Evolutionary conservation across 148 eudicot species (phyloP), one percentile per base, ranked within the genome.

Genomic region (Rhododendron molle): DNA sequence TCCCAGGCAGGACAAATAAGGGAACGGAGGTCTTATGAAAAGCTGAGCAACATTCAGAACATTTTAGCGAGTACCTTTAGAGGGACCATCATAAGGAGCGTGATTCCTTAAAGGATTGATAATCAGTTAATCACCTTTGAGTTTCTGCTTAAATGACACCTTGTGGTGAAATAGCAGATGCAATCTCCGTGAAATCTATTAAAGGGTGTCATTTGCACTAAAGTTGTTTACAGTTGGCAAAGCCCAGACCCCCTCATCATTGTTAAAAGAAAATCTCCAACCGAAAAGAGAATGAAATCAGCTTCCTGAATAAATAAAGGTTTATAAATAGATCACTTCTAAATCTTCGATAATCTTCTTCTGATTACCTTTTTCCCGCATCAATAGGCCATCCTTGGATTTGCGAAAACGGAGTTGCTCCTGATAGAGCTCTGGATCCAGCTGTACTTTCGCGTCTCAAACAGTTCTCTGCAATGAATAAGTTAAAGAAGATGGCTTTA

Each of bases 371-470:
- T 67, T 30, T 32, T 54, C 12, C 81, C 8, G 12, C 26, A 72
- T 83, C 9, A 58, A 9, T 83, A 97, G 99, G 98, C 90, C 98
- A 95, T 94, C 99, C 99, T 86, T 97, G 99, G 99, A 94, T 95
- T 84, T 97, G 96, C 76, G 95, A 97, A 93, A 94, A 95, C 87
- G 99, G 99, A 87, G 98, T 97, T 90, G 99, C 99, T 14, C 98
- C 98, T 62, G 98, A 95, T 88, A 93, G 94, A 91, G 93, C 98
- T 84, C 88, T 95, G 88, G 99, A 97, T 89, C 91, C 98, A 81
- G 99, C 98, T 87, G 98, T 94, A 54, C 98, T 95, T 87, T 97
- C 98, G 85, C 98, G 99, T 86, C 92, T 97, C 83, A 97, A 97
- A 76, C 94, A 93, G 85, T 97, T 95, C 89, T 97, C 99, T 84